phyloP scores from a whole-genome alignment of 495 filamentous ascomycete species.

The Penicillium steckii region DNA sequence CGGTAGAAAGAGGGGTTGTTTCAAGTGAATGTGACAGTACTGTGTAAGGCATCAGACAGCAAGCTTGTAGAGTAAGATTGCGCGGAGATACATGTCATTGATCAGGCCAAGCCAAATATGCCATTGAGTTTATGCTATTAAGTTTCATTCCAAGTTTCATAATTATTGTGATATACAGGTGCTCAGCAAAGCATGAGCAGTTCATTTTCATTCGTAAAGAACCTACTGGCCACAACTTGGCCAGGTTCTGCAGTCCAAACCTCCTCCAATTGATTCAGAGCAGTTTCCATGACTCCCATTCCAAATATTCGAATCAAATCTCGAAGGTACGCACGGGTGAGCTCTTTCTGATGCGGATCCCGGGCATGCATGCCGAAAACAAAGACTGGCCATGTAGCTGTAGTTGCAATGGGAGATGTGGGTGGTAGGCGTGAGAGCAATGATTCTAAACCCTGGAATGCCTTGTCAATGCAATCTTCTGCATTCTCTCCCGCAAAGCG shows the following conservation, averaged over 20 bases:
- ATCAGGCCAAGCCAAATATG: too few species aligned
- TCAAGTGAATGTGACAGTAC: too few species aligned
- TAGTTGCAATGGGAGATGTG: conserved; percentile 14
- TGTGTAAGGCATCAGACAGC: too few species aligned
- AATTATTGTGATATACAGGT: neutral
- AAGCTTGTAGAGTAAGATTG: too few species aligned
- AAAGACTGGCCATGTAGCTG: conserved; percentile 18
- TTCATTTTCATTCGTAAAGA: conserved; percentile 12
- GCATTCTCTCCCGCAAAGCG: conserved; percentile 2
- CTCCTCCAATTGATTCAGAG: conserved; percentile 12
- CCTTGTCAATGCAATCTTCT: conserved; percentile 1
- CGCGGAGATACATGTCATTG: too few species aligned
- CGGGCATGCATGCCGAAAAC: conserved; percentile 11
- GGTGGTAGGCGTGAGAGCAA: conserved; percentile 12
- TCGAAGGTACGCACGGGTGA: conserved; percentile 8
- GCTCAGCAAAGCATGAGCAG: conserved; percentile 13
- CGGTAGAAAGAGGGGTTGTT: too few species aligned
- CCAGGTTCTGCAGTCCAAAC: conserved; percentile 5
- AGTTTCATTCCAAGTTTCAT: neutral
- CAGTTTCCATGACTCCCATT: conserved; percentile 19
- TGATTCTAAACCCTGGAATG: conserved; percentile 4
- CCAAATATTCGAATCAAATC: conserved; percentile 8
- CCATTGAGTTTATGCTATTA: too few species aligned
- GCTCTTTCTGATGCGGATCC: neutral
- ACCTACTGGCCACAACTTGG: conserved; percentile 4